phyloP scores from a whole-genome alignment of 192 early-diverging fungal species.

The Haplosporangium gracile region DNA sequence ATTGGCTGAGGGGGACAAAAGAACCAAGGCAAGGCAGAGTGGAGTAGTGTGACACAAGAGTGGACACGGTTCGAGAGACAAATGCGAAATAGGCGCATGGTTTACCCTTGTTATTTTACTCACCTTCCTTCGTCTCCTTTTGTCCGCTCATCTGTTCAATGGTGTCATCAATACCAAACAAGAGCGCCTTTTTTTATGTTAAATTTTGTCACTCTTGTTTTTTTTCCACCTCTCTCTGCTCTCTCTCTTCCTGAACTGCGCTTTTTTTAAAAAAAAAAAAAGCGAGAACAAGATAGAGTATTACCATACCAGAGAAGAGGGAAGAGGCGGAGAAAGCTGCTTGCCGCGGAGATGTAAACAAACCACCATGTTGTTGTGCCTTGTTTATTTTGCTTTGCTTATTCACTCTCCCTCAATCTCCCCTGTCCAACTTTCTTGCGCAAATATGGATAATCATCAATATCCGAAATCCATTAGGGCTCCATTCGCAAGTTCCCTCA shows the following conservation, averaged over 20 bases:
- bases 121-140: not conserved
- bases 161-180: constrained; percentile 1
- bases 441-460: constrained; percentile 7
- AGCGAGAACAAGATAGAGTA: not conserved
- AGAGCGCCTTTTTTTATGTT: not conserved
- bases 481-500: constrained; percentile 4
- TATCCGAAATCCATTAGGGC: constrained; percentile 1
- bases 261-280: not conserved
- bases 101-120: constrained; percentile 1
- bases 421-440: not conserved
- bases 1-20: not conserved
- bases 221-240: not conserved
- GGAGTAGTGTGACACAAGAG: constrained; percentile 4
- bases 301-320: not conserved
- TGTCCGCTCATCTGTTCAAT: not conserved
- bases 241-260: not conserved
- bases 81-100: constrained; percentile 2
- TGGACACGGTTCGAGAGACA: constrained; percentile 3
- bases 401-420: not conserved
- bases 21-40: not conserved
- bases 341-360: constrained; percentile 9
- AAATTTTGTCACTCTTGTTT: not conserved
- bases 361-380: not conserved
- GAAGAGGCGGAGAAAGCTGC: not conserved
- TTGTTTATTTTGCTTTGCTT: not conserved